Evolutionary conservation across 257 asterid species (phyloP), one percentile per base, ranked within the genome.

Genomic region (Fraxinus anomala): DNA sequence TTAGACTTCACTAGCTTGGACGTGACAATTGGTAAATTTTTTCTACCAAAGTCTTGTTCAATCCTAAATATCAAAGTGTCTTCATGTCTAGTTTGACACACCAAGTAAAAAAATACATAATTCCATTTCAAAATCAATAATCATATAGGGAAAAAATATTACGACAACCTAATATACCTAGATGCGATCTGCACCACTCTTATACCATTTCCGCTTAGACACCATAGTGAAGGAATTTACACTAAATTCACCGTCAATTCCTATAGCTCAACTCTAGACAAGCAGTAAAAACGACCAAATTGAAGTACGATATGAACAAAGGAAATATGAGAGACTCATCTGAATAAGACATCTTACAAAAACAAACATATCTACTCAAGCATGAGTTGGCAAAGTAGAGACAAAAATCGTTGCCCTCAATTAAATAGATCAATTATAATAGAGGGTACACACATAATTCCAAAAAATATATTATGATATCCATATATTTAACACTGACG

Each of bases 331-430:
- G 16, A 42, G 51, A 42, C 51, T 47, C n/a, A 3, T 47, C 6
- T 13, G 16, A 44, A 3, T 44, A 3, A 14, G 16, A 44, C 54
- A 44, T 44, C 12, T 23, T 26, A 24, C 69, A 63, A 63, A 63
- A 26, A 63, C 34, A 63, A 63, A 63, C 17, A 63, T 63, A 24
- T 63, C 36, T 24, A 3, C 69, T 63, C 16, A 8, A 63, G 17
- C 33, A 63, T 63, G 69, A n/a, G 34, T 63, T 63, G 69, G 69
- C 69, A 63, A 63, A 63, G 69, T 63, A 63, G 33, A 23, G 69
- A 24, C 36, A 63, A 63, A 59, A 59, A 59, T 59, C 30, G 19
- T 63, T 63, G 16, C 34, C 36, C 69, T 63, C 69, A 26, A 24
- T 63, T 12, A 33, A 31, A 63, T 63, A 24, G 69, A 63, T 26